phyloP scores from a whole-genome alignment of 495 filamentous ascomycete genomes.

The Hypomontagnella monticulosa region DNA sequence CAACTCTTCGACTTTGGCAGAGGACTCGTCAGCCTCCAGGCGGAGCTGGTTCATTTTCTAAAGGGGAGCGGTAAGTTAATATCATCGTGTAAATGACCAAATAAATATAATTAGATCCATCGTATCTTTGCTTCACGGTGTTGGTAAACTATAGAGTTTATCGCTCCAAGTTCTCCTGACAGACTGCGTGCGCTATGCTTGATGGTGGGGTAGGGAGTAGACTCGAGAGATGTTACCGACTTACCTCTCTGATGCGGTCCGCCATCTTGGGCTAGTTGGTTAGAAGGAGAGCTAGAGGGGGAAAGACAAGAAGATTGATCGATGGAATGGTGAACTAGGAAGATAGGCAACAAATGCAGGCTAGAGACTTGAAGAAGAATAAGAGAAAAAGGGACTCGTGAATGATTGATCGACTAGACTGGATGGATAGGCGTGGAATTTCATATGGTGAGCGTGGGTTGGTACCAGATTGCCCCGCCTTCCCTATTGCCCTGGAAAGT shows the following conservation, averaged over 20 bases:
- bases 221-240: slow-evolving; percentile 51
- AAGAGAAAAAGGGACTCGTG: slow-evolving; percentile 42
- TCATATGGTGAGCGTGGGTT: slow-evolving; percentile 45
- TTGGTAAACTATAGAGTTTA: neutral
- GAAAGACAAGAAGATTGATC: slow-evolving; percentile 24
- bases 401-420: slow-evolving; percentile 38
- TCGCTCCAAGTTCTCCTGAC: neutral
- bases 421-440: slow-evolving; percentile 44
- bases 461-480: slow-evolving; percentile 47
- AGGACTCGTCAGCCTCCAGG: slow-evolving; percentile 85
- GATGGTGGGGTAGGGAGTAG: slow-evolving; percentile 57
- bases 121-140: neutral
- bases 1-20: slow-evolving; percentile 84
- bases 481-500: slow-evolving; percentile 35
- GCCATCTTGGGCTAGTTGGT: slow-evolving; percentile 51
- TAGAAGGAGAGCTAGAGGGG: slow-evolving; percentile 12
- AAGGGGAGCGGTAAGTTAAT: slow-evolving; percentile 32
- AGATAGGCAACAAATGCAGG: slow-evolving; percentile 33
- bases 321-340: slow-evolving; percentile 27
- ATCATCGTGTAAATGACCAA: slow-evolving; percentile 17
- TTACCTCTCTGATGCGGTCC: slow-evolving; percentile 85
- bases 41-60: slow-evolving; percentile 96
- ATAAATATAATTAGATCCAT: slow-evolving; percentile 24
- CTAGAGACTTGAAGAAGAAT: slow-evolving; percentile 25
- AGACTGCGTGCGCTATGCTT: slow-evolving; percentile 31